Evolutionary conservation across 441 rosid genomes (phyloP).

Genomic region (Raphanus hybrid): DNA sequence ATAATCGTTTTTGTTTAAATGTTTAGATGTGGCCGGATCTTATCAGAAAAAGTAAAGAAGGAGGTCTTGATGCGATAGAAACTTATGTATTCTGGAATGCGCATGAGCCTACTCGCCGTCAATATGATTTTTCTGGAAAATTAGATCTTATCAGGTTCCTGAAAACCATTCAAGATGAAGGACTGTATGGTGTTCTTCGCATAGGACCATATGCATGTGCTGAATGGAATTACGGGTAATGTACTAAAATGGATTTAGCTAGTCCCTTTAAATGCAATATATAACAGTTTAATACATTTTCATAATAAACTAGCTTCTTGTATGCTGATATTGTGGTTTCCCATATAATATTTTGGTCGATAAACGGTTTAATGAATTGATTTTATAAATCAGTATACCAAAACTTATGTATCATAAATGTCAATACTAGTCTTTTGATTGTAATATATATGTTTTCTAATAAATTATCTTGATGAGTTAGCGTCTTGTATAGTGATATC

Average conservation of each 20-base stretch:
- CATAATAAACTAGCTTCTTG: background rate
- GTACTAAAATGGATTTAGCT: no score
- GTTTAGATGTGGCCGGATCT: no score
- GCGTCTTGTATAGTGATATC: background rate
- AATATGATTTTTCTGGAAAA: conserved; percentile 38
- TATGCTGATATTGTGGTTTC: background rate
- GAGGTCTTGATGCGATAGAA: conserved; percentile 58
- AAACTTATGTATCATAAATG: background rate
- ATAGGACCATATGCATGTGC: no score
- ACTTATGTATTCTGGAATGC: conserved; percentile 52
- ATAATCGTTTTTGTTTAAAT: no score
- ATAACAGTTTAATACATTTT: no score
- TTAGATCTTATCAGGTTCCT: conserved; percentile 52
- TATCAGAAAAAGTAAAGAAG: conserved; percentile 50
- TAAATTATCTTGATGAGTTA: background rate
- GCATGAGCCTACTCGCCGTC: conserved; percentile 41
- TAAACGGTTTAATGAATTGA: background rate
- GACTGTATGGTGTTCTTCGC: no score
- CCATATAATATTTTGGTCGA: background rate
- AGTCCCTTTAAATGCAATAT: no score
- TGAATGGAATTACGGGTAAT: no score
- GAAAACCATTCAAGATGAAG: conserved; percentile 46
- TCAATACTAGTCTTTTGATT: background rate
- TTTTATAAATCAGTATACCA: background rate
- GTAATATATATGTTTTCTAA: no score